Base-by-base conservation (phyloP, 495 filamentous ascomycete genomes). In the Neurospora terricola region DNA sequence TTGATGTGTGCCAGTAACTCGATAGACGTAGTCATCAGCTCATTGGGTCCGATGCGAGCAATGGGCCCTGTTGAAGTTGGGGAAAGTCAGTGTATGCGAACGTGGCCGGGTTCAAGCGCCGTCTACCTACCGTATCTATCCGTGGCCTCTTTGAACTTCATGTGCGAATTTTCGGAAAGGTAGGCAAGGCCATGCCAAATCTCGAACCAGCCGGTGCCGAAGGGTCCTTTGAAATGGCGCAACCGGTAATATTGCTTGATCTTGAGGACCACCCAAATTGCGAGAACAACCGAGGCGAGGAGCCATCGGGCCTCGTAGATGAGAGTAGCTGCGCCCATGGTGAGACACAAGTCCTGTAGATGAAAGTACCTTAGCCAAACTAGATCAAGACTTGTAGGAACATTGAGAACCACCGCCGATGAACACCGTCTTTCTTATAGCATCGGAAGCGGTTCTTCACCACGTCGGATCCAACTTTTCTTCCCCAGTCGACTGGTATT, bases 21-120 rank as follows among this genome's bases (percentile, higher is more conserved):
- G 12, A 82, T 81, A 70, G 82, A 80, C 30, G 76, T 77, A 23
- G 82, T 82, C n/a, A 86, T 59, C 69, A 86, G 73, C 69, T 80
- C 74, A 59, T 84, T 84, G 12, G 83, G 84, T 14, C 81, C 82
- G 48, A 84, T 81, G 12, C 83, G 80, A 7, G 78, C 79, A 10
- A 84, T 69, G 6, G 81, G 72, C 4, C 82, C 81, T 84, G 21
- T 62, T 16, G 16, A 38, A 30, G 8, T 40, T 34, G 30, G 18
- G 39, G 4, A 70, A n/a, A 16, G 54, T 62, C 23, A 42, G 10
- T 69, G 27, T 62, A 34, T 62, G 54, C 54, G 14, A 12, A 59
- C 10, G 21, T 54, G 4, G 9, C n/a, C 10, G 45, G 45, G 45
- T 23, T 54, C 45, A 54, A 54, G 21, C 45, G 10, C 2, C 18